phyloP scores from a whole-genome alignment of 345 rosid genomes.

The Linum lewisii region DNA sequence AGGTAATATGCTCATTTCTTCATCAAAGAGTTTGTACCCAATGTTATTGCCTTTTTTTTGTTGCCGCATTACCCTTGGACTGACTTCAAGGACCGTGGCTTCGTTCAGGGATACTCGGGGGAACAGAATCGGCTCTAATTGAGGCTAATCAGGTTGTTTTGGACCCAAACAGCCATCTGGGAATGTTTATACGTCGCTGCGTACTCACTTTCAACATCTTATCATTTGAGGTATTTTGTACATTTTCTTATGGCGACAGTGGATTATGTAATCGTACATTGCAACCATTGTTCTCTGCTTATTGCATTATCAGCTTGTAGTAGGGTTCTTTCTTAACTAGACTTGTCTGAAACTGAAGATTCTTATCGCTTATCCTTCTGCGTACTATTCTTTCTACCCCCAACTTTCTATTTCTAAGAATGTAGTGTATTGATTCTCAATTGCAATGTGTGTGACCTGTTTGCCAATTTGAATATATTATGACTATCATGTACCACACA shows the following conservation, averaged over 20 bases:
- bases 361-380: too few relatives aligned
- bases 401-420: too few relatives aligned
- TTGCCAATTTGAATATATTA: too few relatives aligned
- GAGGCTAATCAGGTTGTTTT: slow-evolving; percentile 75
- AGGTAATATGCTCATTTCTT: slow-evolving; percentile 22
- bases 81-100: background rate
- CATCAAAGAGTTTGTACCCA: background rate
- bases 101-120: slow-evolving; percentile 58
- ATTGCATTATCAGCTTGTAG: background rate
- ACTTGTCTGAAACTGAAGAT: too few relatives aligned
- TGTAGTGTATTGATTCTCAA: too few relatives aligned
- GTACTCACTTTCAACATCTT: slow-evolving; percentile 67
- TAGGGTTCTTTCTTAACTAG: background rate
- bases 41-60: too few relatives aligned
- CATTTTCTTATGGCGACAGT: background rate
- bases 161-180: slow-evolving; percentile 79
- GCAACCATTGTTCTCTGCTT: background rate
- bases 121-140: slow-evolving; percentile 48
- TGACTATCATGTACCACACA: too few relatives aligned
- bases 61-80: background rate
- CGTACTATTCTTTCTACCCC: too few relatives aligned
- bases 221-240: slow-evolving; percentile 60
- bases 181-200: slow-evolving; percentile 87
- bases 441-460: too few relatives aligned
- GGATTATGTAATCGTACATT: background rate